phyloP scores from a whole-genome alignment of 192 early-diverging fungal genomes.

The Neocallimastix lanati region DNA sequence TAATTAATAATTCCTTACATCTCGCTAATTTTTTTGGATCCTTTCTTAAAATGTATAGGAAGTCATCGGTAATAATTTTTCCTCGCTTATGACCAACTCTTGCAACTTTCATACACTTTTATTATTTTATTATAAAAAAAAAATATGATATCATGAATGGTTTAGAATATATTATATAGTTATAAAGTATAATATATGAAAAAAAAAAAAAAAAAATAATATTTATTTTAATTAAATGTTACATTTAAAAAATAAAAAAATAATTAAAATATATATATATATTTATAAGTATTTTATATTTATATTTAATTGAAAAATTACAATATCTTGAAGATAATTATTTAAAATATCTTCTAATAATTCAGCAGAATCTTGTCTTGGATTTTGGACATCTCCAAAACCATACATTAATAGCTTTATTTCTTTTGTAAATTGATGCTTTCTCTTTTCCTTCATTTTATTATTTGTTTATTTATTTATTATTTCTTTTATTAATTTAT shows the following conservation, averaged over 20 bases:
- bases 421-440: constrained; percentile 1
- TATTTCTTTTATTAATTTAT: no score
- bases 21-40: constrained; percentile 69
- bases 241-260: background rate
- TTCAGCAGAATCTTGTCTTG: constrained; percentile 53
- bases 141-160: no score
- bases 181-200: no score
- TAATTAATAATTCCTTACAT: constrained; percentile 59
- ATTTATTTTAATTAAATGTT: background rate
- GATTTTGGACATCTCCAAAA: constrained; percentile 62
- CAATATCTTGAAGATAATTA: constrained; percentile 60
- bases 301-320: no score
- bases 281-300: background rate
- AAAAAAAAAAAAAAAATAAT: no score
- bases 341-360: constrained; percentile 66
- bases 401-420: constrained; percentile 65
- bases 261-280: background rate
- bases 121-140: no score
- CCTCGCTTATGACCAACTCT: constrained; percentile 22
- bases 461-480: no score
- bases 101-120: constrained; percentile 34
- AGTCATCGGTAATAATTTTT: constrained; percentile 53
- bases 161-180: no score
- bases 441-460: background rate
- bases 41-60: constrained; percentile 51